A percentile compares a stretch with the other conserved stretches of the same genome.
Conservation (phyloP, 495 filamentous ascomycete genomes). For the Penicillium daleae region DNA sequence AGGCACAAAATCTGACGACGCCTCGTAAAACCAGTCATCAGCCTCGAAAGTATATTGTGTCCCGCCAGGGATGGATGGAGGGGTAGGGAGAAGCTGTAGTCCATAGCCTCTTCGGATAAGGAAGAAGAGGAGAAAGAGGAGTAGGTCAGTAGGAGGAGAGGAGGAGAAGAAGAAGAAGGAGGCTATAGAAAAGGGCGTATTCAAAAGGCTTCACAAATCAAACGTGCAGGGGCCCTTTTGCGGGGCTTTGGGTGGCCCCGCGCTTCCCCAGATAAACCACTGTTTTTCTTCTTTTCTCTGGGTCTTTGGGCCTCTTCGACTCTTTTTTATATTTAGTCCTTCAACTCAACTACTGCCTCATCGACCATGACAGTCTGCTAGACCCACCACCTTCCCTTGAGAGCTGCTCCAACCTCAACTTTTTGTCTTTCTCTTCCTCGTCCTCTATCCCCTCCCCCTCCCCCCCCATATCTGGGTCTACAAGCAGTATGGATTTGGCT, state of each 20-base stretch:
- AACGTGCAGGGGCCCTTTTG: constrained; percentile 26
- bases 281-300: constrained; percentile 8
- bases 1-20: constrained; percentile 15
- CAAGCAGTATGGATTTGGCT: constrained; percentile 28
- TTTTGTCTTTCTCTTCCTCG: background rate
- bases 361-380: background rate
- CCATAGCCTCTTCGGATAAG: too few species aligned
- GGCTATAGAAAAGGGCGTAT: constrained; percentile 10
- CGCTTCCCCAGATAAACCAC: constrained; percentile 30
- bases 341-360: background rate
- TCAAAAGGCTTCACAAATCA: constrained; percentile 7
- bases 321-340: constrained; percentile 3
- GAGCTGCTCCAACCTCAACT: background rate
- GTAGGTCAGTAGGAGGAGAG: background rate
- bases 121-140: too few species aligned
- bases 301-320: background rate
- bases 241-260: constrained; percentile 22
- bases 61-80: too few species aligned
- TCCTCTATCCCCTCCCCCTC: background rate
- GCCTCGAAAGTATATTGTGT: constrained; percentile 1
- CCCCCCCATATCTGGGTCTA: too few species aligned
- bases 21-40: background rate
- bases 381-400: background rate
- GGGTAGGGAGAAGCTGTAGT: too few species aligned
- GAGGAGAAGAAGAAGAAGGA: background rate